Conservation (phyloP, 140 eudicot species). For the Stevia rebaudiana region DNA sequence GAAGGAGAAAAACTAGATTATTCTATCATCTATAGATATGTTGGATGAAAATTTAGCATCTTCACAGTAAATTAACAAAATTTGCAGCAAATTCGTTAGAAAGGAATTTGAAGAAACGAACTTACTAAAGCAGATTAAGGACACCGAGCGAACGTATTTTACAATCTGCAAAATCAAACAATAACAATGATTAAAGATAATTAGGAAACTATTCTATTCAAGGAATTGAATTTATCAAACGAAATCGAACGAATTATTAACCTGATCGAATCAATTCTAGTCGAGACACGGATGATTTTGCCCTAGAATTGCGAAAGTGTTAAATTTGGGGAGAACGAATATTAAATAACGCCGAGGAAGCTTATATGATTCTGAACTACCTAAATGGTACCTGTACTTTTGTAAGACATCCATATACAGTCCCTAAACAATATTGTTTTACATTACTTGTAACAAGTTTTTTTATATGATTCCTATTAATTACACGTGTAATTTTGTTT, state of each 20-base stretch:
- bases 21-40: neutral
- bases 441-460: too few species aligned
- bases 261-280: slow-evolving; percentile 11
- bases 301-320: slow-evolving; percentile 24
- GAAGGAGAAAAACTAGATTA: neutral
- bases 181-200: neutral
- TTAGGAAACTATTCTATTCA: neutral
- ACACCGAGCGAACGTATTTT: slow-evolving; percentile 13
- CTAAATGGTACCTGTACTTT: slow-evolving; percentile 3
- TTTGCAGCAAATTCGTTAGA: neutral
- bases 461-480: too few species aligned
- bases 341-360: neutral
- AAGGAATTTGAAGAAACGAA: neutral
- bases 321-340: neutral
- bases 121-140: slow-evolving; percentile 9
- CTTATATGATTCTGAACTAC: neutral
- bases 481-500: too few species aligned
- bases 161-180: slow-evolving; percentile 19
- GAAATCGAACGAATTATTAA: neutral
- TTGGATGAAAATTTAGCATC: neutral
- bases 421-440: neutral
- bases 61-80: neutral
- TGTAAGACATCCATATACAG: neutral
- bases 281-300: slow-evolving; percentile 11
- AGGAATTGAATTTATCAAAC: slow-evolving; percentile 5